Base-by-base conservation (phyloP, 495 filamentous ascomycete genomes). In the Penicillium goetzii region DNA sequence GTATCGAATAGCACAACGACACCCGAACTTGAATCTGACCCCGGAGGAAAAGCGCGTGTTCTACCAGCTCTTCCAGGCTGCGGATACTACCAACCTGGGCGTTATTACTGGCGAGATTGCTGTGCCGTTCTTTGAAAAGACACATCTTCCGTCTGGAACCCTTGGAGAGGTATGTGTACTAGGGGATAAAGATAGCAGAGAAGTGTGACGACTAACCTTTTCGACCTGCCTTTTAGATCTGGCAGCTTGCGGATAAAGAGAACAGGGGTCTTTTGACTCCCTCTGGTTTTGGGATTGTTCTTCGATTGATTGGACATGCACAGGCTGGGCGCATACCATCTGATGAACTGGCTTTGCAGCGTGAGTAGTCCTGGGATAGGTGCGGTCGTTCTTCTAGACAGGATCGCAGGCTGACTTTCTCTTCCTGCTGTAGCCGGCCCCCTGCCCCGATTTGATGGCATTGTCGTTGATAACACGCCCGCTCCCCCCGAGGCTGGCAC, bases 81-180 rank as follows among this genome's bases (percentile, higher is more conserved):
- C 95, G 41, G 96, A 98, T 71, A 88, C 88, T 32, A 95, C 97
- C 61, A 88, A 84, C 69, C 85, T 97, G 21, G 92, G 92, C n/a
- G 92, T 97, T 52, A 91, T 99, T 14, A 97, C 94, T 15, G 95
- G 96, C 66, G 95, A 98, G 75, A 83, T 96, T 58, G 95, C 95
- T 9, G 96, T 98, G 68, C 92, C 93, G 68, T 98, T 99, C 81
- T 99, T 99, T 69, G 93, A 98, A 77, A 96, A 94, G 85, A 97
- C 95, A 30, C 86, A 90, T 64, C 81, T 99, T 33, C 84, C 92
- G 55, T 89, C 92, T 49, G 85, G 90, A 59, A 85, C 94, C 28
- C 83, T 99, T 66, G 95, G 95, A 72, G 90, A 97, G 88, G 92
- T 96, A 80, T 60, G 86, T 79, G 34, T 28, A 53, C 50, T 30